These are phyloP conservation scores for Novymonas esmeraldas DNA, from an alignment of 208 protist species.

Conservation along the genomic window DNA sequence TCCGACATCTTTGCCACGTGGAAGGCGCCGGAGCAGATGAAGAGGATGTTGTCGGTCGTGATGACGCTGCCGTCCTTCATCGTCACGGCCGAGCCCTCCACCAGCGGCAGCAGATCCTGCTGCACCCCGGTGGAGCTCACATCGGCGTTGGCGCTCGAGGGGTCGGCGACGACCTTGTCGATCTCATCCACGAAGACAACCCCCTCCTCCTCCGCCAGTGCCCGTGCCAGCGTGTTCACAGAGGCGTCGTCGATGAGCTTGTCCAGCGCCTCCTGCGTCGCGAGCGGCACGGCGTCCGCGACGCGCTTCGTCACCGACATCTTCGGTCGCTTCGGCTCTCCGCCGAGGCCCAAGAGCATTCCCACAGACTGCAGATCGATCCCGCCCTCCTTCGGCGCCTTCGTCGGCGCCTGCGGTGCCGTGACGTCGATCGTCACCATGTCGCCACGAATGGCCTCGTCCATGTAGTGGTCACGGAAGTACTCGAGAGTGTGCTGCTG, in stretches of 20 bases:
- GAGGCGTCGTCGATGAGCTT: constrained; percentile 91
- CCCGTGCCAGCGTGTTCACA: constrained; percentile 82
- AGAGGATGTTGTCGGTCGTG: constrained; percentile 97
- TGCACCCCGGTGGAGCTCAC: constrained; percentile 96
- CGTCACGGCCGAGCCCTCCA: constrained; percentile 96
- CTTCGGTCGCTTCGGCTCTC: constrained; percentile 52
- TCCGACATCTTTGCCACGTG: constrained; percentile 92
- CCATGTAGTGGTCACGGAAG: constrained; percentile 79
- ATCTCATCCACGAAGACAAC: constrained; percentile 99
- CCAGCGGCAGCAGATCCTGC: constrained; percentile 97
- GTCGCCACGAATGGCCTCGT: constrained; percentile 67
- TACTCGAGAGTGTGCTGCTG: constrained; percentile 71
- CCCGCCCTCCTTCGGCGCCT: constrained; percentile 38
- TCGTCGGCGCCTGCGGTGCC: constrained; percentile 43
- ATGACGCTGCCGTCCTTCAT: constrained; percentile 97
- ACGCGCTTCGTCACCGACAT: constrained; percentile 73
- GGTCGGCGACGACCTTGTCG: constrained; percentile 95
- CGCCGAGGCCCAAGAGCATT: constrained; percentile 62
- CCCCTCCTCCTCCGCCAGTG: constrained; percentile 93
- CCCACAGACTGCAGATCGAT: constrained; percentile 71
- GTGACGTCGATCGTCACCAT: constrained; percentile 79
- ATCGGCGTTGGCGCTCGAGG: constrained; percentile 64
- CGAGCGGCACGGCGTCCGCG: constrained; percentile 78
- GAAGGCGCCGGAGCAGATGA: constrained; percentile 98
- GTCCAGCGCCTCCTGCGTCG: constrained; percentile 85